These are phyloP conservation scores for Hortiboletus flavorubellus DNA, from an alignment of 768 basidiomycete genomes.

Conservation along the genomic window DNA sequence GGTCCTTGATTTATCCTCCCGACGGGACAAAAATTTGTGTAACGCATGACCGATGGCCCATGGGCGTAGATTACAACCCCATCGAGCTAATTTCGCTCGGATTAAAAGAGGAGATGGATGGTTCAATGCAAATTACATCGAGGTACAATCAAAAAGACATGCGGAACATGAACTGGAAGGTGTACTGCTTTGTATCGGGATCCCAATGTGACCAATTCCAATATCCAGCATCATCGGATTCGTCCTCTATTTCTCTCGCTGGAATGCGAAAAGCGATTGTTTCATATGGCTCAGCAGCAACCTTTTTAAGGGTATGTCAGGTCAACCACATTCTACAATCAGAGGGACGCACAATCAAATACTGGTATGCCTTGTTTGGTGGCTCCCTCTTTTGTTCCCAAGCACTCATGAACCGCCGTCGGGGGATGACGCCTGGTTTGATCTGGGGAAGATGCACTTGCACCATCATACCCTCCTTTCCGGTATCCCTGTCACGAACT, in stretches of 20 bases:
- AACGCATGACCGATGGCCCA: not conserved
- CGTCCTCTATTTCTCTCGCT: conserved; percentile 94
- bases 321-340: conserved; percentile 13
- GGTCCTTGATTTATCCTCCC: not conserved
- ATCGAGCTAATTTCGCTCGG: not conserved
- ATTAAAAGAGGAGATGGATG: not conserved
- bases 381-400: conserved; percentile 97
- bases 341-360: conserved; percentile 76
- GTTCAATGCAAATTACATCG: conserved; percentile 3
- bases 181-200: conserved; percentile 97
- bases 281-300: conserved; percentile 99
- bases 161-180: conserved; percentile 96
- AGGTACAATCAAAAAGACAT: conserved; percentile 36
- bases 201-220: conserved; percentile 99
- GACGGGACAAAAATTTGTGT: conserved; percentile 1
- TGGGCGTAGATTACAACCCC: not conserved
- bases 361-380: conserved; percentile 95
- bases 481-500: conserved; percentile 85
- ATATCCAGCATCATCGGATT: conserved; percentile 82
- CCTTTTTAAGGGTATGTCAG: conserved; percentile 48
- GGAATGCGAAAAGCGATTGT: conserved; percentile 99
- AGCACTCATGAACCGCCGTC: conserved; percentile 92
- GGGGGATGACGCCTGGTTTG: conserved; percentile 77
- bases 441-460: conserved; percentile 96
- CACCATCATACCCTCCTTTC: conserved; percentile 96